Evolutionary conservation across 805 yeast species (phyloP).

Genomic region (Ogataea ramenticola): DNA sequence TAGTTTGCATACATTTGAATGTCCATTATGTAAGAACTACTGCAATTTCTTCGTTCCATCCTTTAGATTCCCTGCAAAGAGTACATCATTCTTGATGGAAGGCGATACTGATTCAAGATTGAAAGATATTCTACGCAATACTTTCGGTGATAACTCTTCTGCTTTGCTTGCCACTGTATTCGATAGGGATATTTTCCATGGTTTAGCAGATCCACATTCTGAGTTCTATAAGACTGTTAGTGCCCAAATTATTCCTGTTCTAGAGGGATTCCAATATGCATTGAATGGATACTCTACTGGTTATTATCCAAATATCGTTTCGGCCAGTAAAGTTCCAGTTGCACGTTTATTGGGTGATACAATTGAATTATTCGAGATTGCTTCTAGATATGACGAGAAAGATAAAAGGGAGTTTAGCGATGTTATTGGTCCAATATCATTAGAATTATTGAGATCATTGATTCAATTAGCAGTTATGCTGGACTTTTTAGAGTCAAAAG

Average conservation of each 20-base stretch:
- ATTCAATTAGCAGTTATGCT: conserved; percentile 32
- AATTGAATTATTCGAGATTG: conserved; percentile 51
- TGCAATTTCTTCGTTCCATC: conserved; percentile 40
- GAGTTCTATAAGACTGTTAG: neutral
- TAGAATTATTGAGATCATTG: conserved; percentile 32
- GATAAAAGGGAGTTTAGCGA: neutral
- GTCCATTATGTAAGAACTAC: conserved; percentile 44
- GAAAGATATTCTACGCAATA: conserved; percentile 19
- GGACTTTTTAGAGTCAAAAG: conserved; percentile 13
- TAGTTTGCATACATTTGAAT: conserved; percentile 18
- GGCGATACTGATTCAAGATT: conserved; percentile 5
- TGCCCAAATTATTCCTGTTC: neutral
- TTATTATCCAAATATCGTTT: neutral
- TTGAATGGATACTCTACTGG: neutral
- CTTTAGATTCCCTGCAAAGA: conserved; percentile 20
- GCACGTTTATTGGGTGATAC: conserved; percentile 36
- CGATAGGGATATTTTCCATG: conserved; percentile 18
- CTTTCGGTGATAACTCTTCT: conserved; percentile 23
- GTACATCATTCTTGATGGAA: neutral
- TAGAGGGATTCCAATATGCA: conserved; percentile 14
- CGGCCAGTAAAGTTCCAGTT: conserved; percentile 12
- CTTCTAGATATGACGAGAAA: conserved; percentile 38
- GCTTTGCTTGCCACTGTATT: conserved; percentile 20
- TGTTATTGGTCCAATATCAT: conserved; percentile 11
- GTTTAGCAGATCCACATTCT: conserved; percentile 14